These are phyloP conservation scores for Anthracocystis walkeri DNA, from an alignment of 1,284 basidiomycete species.

Conservation along the genomic window DNA sequence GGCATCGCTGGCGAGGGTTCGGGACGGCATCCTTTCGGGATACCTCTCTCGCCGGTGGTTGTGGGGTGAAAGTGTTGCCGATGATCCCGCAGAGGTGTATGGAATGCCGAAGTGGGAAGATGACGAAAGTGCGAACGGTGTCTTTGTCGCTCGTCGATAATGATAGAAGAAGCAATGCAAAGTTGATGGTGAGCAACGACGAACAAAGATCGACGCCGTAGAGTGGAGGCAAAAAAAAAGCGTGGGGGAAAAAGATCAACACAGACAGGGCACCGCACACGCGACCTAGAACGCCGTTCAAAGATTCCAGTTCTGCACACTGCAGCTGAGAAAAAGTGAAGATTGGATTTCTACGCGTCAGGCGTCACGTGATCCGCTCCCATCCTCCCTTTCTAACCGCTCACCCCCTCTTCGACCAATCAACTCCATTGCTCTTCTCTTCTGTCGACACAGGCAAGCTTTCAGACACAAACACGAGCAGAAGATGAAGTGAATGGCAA, in stretches of 20 bases:
- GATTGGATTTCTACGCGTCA: constrained; percentile 2
- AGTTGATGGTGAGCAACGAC: no score
- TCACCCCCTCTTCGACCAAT: not conserved
- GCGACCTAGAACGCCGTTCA: not conserved
- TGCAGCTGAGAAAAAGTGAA: no score
- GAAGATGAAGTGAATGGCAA: not conserved
- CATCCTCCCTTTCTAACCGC: no score
- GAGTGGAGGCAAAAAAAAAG: constrained; percentile 4
- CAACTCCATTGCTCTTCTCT: not conserved
- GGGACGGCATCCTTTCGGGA: constrained; percentile 21
- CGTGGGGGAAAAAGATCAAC: constrained; percentile 8
- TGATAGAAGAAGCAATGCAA: no score
- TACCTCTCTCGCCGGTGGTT: constrained; percentile 6
- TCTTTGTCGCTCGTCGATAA: no score
- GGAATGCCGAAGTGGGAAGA: not conserved
- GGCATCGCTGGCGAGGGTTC: constrained; percentile 16
- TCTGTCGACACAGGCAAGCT: not conserved
- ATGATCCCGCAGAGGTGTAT: not conserved
- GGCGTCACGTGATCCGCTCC: constrained; percentile 13
- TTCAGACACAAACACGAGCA: not conserved
- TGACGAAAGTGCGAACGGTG: no score
- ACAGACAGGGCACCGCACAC: not conserved
- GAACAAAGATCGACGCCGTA: not conserved
- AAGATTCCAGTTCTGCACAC: not conserved
- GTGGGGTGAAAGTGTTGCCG: not conserved